Evolutionary conservation across 1,139 yeast genomes (phyloP).

Genomic region (Pichia sorboxylosa): DNA sequence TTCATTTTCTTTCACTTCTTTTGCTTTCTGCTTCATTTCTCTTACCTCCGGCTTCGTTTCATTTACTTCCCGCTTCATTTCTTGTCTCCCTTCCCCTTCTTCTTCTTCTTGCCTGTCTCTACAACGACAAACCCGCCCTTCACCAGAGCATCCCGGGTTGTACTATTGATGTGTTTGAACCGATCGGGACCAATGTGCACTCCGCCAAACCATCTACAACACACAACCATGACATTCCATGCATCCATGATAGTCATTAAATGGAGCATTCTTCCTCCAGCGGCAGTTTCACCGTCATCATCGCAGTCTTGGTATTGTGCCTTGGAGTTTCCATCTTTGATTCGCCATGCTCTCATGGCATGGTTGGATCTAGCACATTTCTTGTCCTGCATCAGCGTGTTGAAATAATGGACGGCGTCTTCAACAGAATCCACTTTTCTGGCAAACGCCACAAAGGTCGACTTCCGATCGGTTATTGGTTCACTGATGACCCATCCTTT

Average conservation of each 20-base stretch:
- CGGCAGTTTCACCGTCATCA: slow-evolving; percentile 96
- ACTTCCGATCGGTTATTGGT: slow-evolving; percentile 70
- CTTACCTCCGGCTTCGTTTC: too few relatives aligned
- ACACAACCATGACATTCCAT: slow-evolving; percentile 79
- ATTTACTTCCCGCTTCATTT: too few relatives aligned
- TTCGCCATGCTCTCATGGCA: slow-evolving; percentile 80
- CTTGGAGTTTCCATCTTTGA: slow-evolving; percentile 37
- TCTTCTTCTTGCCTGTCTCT: slow-evolving; percentile 10
- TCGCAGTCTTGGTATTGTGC: slow-evolving; percentile 72
- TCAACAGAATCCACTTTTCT: slow-evolving; percentile 46
- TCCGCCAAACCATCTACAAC: slow-evolving; percentile 92
- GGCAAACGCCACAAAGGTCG: slow-evolving; percentile 76
- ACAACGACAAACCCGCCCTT: slow-evolving; percentile 42
- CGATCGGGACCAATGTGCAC: slow-evolving; percentile 84
- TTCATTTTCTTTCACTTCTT: too few relatives aligned
- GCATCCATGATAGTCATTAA: slow-evolving; percentile 70
- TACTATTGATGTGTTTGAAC: slow-evolving; percentile 83
- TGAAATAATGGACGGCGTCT: slow-evolving; percentile 48
- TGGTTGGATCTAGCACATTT: slow-evolving; percentile 63
- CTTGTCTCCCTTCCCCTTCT: too few relatives aligned
- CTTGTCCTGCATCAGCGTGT: slow-evolving; percentile 46
- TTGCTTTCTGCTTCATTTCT: too few relatives aligned
- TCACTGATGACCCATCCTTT: slow-evolving; percentile 70
- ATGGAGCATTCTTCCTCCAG: slow-evolving; percentile 82
- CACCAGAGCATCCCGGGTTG: slow-evolving; percentile 75